A percentile compares a stretch with the other conserved stretches of the same genome.
These are phyloP conservation scores for Sinapis alba DNA, from an alignment of 441 rosid genomes.

Conservation along the genomic window DNA sequence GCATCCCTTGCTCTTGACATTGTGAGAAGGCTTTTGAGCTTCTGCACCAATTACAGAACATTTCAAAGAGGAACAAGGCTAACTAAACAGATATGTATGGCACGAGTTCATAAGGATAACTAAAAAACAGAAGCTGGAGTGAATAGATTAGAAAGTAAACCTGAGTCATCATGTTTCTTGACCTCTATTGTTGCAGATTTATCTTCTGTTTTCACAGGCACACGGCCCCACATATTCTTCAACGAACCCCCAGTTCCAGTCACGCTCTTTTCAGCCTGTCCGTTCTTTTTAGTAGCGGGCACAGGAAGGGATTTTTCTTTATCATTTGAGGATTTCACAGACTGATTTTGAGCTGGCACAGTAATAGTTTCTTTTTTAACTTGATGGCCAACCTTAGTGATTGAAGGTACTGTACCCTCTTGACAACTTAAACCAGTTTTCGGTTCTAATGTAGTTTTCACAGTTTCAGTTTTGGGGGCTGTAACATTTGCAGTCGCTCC, in stretches of 20 bases:
- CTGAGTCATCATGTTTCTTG: conserved; percentile 39
- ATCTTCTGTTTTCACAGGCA: conserved; percentile 62
- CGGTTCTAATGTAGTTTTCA: conserved; percentile 40
- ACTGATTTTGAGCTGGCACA: conserved; percentile 39
- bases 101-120: neutral
- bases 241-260: conserved; percentile 58
- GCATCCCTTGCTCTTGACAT: conserved; percentile 40
- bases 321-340: conserved; percentile 43
- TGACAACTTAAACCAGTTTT: conserved; percentile 36
- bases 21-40: conserved; percentile 49
- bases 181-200: conserved; percentile 39
- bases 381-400: conserved; percentile 43
- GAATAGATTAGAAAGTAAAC: conserved; percentile 39
- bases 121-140: neutral
- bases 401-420: conserved; percentile 35
- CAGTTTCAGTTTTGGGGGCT: conserved; percentile 41
- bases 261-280: conserved; percentile 49
- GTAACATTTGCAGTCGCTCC: conserved; percentile 44
- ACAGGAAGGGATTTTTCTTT: conserved; percentile 48
- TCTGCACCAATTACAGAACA: conserved; percentile 54
- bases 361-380: conserved; percentile 43
- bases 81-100: conserved; percentile 3
- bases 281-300: conserved; percentile 47
- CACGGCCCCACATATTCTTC: conserved; percentile 76
- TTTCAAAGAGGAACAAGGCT: conserved; percentile 12